A percentile compares a stretch with the other conserved stretches of the same genome.
These are phyloP conservation scores for Amylocystis lapponica DNA, from an alignment of 768 basidiomycete genomes.

Conservation along the genomic window DNA sequence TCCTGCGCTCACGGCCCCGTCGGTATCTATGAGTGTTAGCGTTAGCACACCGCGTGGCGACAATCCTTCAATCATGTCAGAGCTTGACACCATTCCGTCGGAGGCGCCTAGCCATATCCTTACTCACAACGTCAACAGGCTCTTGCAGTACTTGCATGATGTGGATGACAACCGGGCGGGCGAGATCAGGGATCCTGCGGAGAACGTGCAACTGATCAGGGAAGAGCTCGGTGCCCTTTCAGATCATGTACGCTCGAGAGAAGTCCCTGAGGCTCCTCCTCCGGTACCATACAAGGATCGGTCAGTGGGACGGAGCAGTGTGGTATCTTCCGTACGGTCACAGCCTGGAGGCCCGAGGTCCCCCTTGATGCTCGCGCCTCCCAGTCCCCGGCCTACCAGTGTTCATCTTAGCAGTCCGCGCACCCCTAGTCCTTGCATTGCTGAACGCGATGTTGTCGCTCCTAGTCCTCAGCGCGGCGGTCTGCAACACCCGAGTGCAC, in stretches of 20 bases:
- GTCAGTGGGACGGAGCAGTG: slow-evolving; percentile 40
- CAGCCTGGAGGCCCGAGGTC: slow-evolving; percentile 14
- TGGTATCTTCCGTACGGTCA: slow-evolving; percentile 22
- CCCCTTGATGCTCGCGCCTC: too few relatives aligned
- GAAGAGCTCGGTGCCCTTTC: too few relatives aligned
- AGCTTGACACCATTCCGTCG: slow-evolving; percentile 38
- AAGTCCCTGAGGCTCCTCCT: slow-evolving; percentile 20
- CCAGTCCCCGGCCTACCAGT: too few relatives aligned
- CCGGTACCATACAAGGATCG: slow-evolving; percentile 32
- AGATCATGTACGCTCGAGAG: too few relatives aligned
- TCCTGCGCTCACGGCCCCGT: slow-evolving; percentile 29
- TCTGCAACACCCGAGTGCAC: slow-evolving; percentile 7
- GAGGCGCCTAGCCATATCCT: slow-evolving; percentile 35
- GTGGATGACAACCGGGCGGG: slow-evolving; percentile 56
- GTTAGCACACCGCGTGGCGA: slow-evolving; percentile 43
- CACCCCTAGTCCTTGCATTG: too few relatives aligned
- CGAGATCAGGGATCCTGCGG: slow-evolving; percentile 58
- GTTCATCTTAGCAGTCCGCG: too few relatives aligned
- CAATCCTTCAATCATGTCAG: slow-evolving; percentile 42
- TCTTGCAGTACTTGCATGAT: slow-evolving; percentile 56
- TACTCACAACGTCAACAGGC: slow-evolving; percentile 45
- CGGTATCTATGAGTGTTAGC: slow-evolving; percentile 42
- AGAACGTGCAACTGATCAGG: slow-evolving; percentile 70
- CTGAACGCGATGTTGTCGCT: slow-evolving; percentile 7
- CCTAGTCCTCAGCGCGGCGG: slow-evolving; percentile 1